Base-by-base conservation (phyloP, 78 protist species). In the Dictyostelium brefeldianum region DNA sequence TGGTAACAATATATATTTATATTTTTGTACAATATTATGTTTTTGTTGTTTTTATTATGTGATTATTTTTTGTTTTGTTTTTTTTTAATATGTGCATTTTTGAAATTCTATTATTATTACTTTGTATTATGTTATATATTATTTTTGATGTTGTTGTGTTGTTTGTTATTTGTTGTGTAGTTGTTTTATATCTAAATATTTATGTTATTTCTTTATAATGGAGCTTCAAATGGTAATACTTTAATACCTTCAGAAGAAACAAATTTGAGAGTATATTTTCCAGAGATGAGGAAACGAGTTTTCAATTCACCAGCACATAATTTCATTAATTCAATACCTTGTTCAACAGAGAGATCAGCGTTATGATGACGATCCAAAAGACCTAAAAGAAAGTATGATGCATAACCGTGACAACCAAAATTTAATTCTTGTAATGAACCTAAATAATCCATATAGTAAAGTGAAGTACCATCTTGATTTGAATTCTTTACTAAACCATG, bases 331-430 rank as follows among this genome's bases (percentile, higher is more conserved):
- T 25, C 79, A 9, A 83, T 25, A 56, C 91, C 96, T 50, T 96
- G 94, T 36, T 94, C 96, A 5, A 51, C 7, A 14, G 96, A 50
- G 50, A 96, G 43, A 22, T 67, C 84, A 18, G 25, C 36, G 20
- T 96, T 48, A 67, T 80, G 90, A 25, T 89, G 83, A 70, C 93
- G 69, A 91, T 96, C 98, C 62, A 96, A 53, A 7, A 95, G 46
- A 79, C 94, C 83, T 50, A 92, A 64, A 6, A 84, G 62, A 48
- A 96, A 96, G 75, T 89, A 81, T 7, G 90, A 70, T 8, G 96
- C 82, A 75, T 96, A 96, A 20, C 98, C 98, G 70, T 96, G 98
- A 43, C 96, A 92, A 31, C 74, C 98, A 77, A 81, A 96, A 27
- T 79, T 79, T 25, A 94, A 62, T 48, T 96, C 89, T 51, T 62